Percentiles rank a stretch among this genome's conserved stretches.
phyloP scores from a whole-genome alignment of 2,329 filamentous ascomycete genomes.

The Fusarium lyarnte region DNA sequence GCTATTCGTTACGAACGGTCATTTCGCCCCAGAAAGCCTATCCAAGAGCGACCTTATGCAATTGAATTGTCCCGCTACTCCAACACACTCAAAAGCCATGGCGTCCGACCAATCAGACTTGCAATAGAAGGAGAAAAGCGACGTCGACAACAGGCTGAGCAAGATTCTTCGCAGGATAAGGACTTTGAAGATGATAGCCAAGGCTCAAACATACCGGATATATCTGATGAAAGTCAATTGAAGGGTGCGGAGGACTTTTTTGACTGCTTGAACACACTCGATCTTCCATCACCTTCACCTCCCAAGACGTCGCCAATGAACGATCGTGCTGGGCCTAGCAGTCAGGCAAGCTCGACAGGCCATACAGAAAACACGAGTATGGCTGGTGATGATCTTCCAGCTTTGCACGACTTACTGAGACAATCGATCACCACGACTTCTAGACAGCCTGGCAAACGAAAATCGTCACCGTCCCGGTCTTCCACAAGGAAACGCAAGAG shows the following conservation, averaged over 20 bases:
- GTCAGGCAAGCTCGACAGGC: conserved; percentile 47
- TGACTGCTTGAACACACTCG: conserved; percentile 32
- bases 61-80: conserved; percentile 66
- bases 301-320: conserved; percentile 42
- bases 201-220: conserved; percentile 45
- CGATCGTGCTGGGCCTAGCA: conserved; percentile 44
- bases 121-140: conserved; percentile 43
- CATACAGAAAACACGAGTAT: conserved; percentile 53
- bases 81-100: conserved; percentile 62
- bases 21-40: conserved; percentile 67
- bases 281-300: conserved; percentile 44
- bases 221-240: conserved; percentile 51
- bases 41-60: conserved; percentile 68
- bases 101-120: conserved; percentile 62
- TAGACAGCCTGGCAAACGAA: conserved; percentile 37
- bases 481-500: conserved; percentile 46
- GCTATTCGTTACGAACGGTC: conserved; percentile 56
- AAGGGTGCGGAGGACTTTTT: conserved; percentile 28
- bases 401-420: conserved; percentile 48
- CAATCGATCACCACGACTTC: conserved; percentile 21
- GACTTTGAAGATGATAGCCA: conserved; percentile 65
- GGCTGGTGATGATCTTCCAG: conserved; percentile 51
- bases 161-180: conserved; percentile 58
- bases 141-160: conserved; percentile 55
- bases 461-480: conserved; percentile 38